Percentiles rank a stretch among this genome's conserved stretches.
These are phyloP conservation scores for Lagerstroemia speciosa DNA, from an alignment of 345 rosid genomes.

Conservation along the genomic window DNA sequence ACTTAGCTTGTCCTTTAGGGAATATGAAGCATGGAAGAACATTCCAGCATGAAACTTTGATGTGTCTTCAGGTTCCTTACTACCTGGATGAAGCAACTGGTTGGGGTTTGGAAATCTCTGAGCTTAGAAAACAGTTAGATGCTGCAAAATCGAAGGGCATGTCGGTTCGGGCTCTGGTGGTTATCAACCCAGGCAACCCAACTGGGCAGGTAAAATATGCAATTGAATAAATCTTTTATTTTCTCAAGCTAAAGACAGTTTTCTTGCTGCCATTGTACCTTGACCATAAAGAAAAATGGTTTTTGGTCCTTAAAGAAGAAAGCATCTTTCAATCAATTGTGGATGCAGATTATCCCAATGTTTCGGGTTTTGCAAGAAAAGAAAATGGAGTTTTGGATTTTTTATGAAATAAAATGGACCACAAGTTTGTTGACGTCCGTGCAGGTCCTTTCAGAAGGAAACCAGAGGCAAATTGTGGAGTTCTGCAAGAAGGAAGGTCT, in stretches of 20 bases:
- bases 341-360: background rate
- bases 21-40: too few relatives aligned
- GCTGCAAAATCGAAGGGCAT: constrained; percentile 71
- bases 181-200: constrained; percentile 93
- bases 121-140: constrained; percentile 74
- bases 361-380: background rate
- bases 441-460: constrained; percentile 85
- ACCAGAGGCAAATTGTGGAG: constrained; percentile 68
- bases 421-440: background rate
- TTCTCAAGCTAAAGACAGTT: too few relatives aligned
- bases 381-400: background rate
- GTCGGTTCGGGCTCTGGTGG: constrained; percentile 77
- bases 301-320: too few relatives aligned
- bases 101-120: constrained; percentile 86
- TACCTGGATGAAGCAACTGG: constrained; percentile 89
- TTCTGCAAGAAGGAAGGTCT: constrained; percentile 91
- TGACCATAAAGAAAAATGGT: too few relatives aligned
- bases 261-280: too few relatives aligned
- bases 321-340: background rate
- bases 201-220: constrained; percentile 63
- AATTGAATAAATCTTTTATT: background rate
- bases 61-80: constrained; percentile 61
- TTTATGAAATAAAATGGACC: background rate
- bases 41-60: background rate
- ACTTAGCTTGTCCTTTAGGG: too few relatives aligned